phyloP scores from a whole-genome alignment of 2,329 filamentous ascomycete genomes.

The Aspergillus neoniger region DNA sequence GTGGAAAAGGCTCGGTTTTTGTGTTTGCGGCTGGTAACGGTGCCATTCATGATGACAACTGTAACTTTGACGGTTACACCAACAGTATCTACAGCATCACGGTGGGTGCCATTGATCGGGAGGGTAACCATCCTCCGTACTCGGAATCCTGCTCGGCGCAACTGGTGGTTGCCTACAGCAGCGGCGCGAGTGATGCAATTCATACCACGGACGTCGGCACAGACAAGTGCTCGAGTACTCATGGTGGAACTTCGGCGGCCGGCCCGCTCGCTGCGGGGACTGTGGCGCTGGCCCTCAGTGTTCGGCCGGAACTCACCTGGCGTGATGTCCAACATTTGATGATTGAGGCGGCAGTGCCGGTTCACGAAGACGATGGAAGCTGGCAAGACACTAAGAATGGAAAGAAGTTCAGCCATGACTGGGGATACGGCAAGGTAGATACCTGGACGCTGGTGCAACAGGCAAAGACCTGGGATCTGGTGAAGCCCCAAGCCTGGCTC shows the following conservation, averaged over 20 bases:
- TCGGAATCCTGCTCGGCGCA: constrained; percentile 95
- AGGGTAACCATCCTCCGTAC: constrained; percentile 89
- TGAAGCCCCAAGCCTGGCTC: constrained; percentile 95
- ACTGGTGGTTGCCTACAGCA: constrained; percentile 94
- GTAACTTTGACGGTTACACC: constrained; percentile 98
- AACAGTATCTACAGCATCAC: constrained; percentile 99
- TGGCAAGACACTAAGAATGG: constrained; percentile 83
- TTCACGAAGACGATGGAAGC: constrained; percentile 71
- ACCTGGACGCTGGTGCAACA: constrained; percentile 80
- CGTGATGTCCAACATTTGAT: constrained; percentile 92
- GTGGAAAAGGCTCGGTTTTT: constrained; percentile 83
- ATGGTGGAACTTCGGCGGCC: constrained; percentile 93
- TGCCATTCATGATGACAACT: constrained; percentile 84
- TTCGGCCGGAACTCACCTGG: constrained; percentile 86
- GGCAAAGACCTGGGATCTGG: constrained; percentile 80
- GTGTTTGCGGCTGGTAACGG: constrained; percentile 98
- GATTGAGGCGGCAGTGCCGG: constrained; percentile 77
- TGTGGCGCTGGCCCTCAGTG: constrained; percentile 81
- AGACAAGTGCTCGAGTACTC: constrained; percentile 75
- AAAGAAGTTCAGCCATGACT: constrained; percentile 89
- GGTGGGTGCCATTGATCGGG: constrained; percentile 86
- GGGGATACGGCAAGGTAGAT: constrained; percentile 94
- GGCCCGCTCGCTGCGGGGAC: constrained; percentile 91
- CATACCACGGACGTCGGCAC: constrained; percentile 93
- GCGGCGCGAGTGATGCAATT: constrained; percentile 83